Conservation (phyloP, 2,329 filamentous ascomycete genomes). For the Ophiosphaerella narmari region DNA sequence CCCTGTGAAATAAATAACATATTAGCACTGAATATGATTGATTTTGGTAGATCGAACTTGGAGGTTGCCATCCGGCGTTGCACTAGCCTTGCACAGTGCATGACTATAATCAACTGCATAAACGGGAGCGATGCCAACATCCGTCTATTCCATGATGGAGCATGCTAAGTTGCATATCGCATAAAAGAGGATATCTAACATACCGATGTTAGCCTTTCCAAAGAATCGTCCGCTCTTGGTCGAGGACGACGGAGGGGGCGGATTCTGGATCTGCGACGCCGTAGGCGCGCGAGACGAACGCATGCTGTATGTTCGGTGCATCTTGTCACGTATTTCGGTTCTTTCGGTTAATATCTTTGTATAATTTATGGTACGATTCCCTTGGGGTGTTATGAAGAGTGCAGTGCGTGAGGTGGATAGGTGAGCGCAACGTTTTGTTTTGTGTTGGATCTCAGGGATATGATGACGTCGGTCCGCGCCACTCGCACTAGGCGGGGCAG, state of each 20-base stretch:
- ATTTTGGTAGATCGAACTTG: not conserved
- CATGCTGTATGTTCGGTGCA: slow-evolving; percentile 92
- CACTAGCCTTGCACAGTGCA: not conserved
- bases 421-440: slow-evolving; percentile 27
- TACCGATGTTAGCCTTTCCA: slow-evolving; percentile 83
- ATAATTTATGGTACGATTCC: too few relatives aligned
- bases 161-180: not conserved
- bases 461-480: slow-evolving; percentile 22
- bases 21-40: slow-evolving; percentile 8
- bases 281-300: slow-evolving; percentile 95
- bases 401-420: slow-evolving; percentile 8
- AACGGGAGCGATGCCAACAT: not conserved
- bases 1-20: slow-evolving; percentile 50
- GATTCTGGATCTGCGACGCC: slow-evolving; percentile 88
- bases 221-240: slow-evolving; percentile 93
- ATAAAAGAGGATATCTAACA: slow-evolving; percentile 40
- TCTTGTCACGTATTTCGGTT: slow-evolving; percentile 46
- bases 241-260: slow-evolving; percentile 85
- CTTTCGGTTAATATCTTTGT: slow-evolving; percentile 9
- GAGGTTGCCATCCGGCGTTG: not conserved
- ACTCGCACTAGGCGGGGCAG: not conserved
- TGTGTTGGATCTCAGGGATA: slow-evolving; percentile 13
- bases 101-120: not conserved
- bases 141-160: not conserved
- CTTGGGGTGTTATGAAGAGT: too few relatives aligned